Conservation (phyloP, 1,284 basidiomycete genomes). For the Marasmius sp. region DNA sequence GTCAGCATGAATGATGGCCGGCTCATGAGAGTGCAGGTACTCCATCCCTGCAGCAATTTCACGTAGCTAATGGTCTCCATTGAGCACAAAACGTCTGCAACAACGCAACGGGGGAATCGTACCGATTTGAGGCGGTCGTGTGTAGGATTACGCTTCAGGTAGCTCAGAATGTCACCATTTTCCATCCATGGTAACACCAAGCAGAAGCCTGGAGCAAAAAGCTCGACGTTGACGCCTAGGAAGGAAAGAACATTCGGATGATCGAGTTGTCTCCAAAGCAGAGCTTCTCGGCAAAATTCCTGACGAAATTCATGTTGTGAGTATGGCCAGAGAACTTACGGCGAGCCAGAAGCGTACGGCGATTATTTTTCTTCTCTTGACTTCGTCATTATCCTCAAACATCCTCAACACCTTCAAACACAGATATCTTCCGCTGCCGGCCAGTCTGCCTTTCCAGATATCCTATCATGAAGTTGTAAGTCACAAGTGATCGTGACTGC, state of each 20-base stretch:
- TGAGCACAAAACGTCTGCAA: background rate
- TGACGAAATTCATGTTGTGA: no score
- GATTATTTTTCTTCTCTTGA: background rate
- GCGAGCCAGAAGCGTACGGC: no score
- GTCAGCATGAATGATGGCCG: conserved; percentile 11
- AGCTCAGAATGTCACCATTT: conserved; percentile 7
- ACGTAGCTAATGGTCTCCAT: background rate
- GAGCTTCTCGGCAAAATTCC: conserved; percentile 8
- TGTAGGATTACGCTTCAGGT: conserved; percentile 2
- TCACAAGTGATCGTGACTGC: no score
- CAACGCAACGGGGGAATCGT: background rate
- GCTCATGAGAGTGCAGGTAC: conserved; percentile 10
- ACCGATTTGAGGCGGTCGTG: background rate
- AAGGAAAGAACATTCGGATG: conserved; percentile 11
- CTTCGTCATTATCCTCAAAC: conserved; percentile 1
- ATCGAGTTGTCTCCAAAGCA: conserved; percentile 10
- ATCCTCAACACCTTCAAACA: conserved; percentile 9
- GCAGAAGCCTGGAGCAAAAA: conserved; percentile 6
- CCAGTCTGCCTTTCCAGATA: conserved; percentile 1
- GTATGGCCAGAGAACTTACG: no score
- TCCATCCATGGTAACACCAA: conserved; percentile 11
- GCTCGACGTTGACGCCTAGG: conserved; percentile 4
- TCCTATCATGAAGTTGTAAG: background rate
- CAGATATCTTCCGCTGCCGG: background rate
- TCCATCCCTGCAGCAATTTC: conserved; percentile 3